These are phyloP conservation scores for Saturnispora quitensis DNA, from an alignment of 805 yeast species.

Conservation along the genomic window DNA sequence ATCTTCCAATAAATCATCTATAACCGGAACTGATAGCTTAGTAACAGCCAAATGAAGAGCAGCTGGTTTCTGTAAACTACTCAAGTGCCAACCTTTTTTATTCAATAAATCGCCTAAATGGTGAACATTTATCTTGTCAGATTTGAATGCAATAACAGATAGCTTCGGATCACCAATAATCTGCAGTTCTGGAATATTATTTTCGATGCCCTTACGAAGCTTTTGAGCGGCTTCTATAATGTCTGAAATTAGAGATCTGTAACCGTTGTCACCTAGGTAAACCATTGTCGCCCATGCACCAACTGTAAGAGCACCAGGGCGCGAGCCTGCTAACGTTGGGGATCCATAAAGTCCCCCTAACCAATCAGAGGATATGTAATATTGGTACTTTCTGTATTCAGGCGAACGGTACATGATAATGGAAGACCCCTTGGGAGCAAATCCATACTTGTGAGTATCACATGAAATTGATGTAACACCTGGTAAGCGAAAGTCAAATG, in stretches of 20 bases:
- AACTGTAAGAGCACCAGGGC: slow-evolving; percentile 96
- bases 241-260: slow-evolving; percentile 51
- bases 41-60: slow-evolving; percentile 91
- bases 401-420: slow-evolving; percentile 77
- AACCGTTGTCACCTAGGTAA: slow-evolving; percentile 77
- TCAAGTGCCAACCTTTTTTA: slow-evolving; percentile 79
- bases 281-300: slow-evolving; percentile 97
- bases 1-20: slow-evolving; percentile 50
- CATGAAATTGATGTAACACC: slow-evolving; percentile 98
- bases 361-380: slow-evolving; percentile 80
- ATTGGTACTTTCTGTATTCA: slow-evolving; percentile 68
- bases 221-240: slow-evolving; percentile 59
- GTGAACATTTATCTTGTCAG: slow-evolving; percentile 57
- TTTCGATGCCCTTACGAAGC: slow-evolving; percentile 38
- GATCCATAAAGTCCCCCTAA: slow-evolving; percentile 93
- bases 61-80: slow-evolving; percentile 79
- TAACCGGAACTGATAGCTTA: slow-evolving; percentile 49
- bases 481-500: slow-evolving; percentile 77
- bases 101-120: slow-evolving; percentile 64
- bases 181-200: slow-evolving; percentile 47
- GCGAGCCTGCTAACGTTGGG: slow-evolving; percentile 91
- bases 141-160: slow-evolving; percentile 74
- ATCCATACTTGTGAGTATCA: slow-evolving; percentile 98
- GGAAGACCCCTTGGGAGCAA: slow-evolving; percentile 96
- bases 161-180: slow-evolving; percentile 80